Evolutionary conservation across 306 rosid genomes (phyloP).

Genomic region (Pueraria montana): DNA sequence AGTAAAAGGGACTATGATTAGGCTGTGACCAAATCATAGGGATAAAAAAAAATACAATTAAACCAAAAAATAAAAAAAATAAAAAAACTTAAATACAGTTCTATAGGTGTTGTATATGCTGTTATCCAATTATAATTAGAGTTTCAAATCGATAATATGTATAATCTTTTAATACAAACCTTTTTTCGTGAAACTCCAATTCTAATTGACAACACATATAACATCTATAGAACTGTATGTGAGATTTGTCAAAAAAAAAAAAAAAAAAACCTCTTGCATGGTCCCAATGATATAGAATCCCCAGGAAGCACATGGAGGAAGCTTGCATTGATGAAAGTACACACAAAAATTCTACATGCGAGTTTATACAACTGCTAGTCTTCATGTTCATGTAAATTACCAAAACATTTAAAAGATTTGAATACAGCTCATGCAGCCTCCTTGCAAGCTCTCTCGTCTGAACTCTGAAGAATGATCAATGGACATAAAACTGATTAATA

Average conservation of each 20-base stretch:
- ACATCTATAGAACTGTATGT: too few species aligned
- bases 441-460: not conserved
- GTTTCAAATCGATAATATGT: too few species aligned
- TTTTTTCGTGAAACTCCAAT: too few species aligned
- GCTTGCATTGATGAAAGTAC: slow-evolving; percentile 26
- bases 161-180: too few species aligned
- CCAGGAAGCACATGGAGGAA: not conserved
- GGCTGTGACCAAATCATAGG: not conserved
- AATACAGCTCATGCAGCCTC: slow-evolving; percentile 28
- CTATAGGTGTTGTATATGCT: too few species aligned
- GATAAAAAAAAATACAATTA: not conserved
- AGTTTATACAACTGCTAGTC: slow-evolving; percentile 19
- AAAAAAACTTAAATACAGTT: too few species aligned
- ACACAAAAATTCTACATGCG: slow-evolving; percentile 21
- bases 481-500: slow-evolving; percentile 10
- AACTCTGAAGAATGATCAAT: slow-evolving; percentile 27
- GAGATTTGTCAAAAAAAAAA: too few species aligned
- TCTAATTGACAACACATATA: too few species aligned
- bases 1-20: too few species aligned
- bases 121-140: too few species aligned
- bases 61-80: too few species aligned
- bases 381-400: slow-evolving; percentile 36
- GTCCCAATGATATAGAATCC: slow-evolving; percentile 11
- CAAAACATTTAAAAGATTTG: slow-evolving; percentile 24
- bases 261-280: not conserved